These are phyloP conservation scores for Suhomyces sp. DNA, from an alignment of 805 yeast genomes.

Conservation along the genomic window DNA sequence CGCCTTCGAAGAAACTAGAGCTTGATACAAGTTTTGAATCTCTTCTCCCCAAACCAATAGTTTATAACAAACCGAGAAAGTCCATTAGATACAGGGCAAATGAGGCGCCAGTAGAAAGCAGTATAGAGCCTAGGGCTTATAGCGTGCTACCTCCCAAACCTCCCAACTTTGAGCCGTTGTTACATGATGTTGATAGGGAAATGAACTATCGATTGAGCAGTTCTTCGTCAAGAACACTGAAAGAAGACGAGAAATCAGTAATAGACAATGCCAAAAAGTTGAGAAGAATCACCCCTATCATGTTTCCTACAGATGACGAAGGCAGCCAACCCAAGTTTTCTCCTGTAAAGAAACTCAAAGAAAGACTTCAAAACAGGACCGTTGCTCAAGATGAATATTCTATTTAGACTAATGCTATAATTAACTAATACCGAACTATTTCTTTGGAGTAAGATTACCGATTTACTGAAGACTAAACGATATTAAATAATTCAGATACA, in stretches of 20 bases:
- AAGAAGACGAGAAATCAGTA: slow-evolving; percentile 14
- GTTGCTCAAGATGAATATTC: slow-evolving; percentile 1
- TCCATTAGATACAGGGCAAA: not conserved
- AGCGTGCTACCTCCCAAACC: slow-evolving; percentile 19
- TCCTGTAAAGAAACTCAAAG: slow-evolving; percentile 28
- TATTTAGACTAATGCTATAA: not conserved
- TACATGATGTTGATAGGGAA: not conserved
- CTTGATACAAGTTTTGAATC: not conserved
- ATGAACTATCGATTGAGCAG: slow-evolving; percentile 1
- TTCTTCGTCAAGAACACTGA: slow-evolving; percentile 1
- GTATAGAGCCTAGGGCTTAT: not conserved
- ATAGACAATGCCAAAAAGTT: slow-evolving; percentile 35
- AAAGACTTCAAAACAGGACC: slow-evolving; percentile 12
- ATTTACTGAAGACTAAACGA: no score
- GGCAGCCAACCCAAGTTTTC: slow-evolving; percentile 27
- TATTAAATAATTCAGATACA: no score
- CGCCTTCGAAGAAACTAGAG: not conserved
- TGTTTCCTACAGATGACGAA: slow-evolving; percentile 31
- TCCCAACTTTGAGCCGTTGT: slow-evolving; percentile 17
- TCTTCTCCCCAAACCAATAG: not conserved
- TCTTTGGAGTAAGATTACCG: no score
- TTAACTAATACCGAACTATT: not conserved
- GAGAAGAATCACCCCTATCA: slow-evolving; percentile 35
- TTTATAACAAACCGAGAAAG: not conserved
- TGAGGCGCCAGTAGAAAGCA: not conserved